Base-by-base conservation (phyloP, 108 stramenopile genomes). In the Nannochloropsis gaditana region DNA sequence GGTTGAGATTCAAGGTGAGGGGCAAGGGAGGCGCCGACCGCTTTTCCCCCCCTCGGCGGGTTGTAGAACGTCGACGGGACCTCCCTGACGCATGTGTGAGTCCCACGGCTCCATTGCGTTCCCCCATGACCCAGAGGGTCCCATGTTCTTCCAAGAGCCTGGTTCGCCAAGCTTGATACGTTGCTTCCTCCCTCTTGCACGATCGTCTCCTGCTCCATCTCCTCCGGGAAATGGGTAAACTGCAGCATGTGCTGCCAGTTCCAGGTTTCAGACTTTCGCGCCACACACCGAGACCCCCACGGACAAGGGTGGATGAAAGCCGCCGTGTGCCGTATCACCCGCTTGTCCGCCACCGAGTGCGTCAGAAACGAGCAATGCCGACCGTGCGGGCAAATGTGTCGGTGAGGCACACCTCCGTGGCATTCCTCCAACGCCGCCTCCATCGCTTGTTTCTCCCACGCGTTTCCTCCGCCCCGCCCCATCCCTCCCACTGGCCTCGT, bases 161-260 rank as follows among this genome's bases (percentile, higher is more conserved):
- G 31, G 31, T 31, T 31, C 31, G 31, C 31, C 31, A 31, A 31
- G 31, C 31, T 31, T 31, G 1, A 31, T 31, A 31, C 47, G 10
- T 50, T 15, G 47, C 47, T 1, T 50, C 1, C 47, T 50, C 47
- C 47, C 15, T 15, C 47, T 50, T 1, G 10, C 47, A 11, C 47
- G 10, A 10, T 15, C 47, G 47, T 50, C 1, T 10, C 47, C 47
- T 0, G 47, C 1, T 50, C 47, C 10, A 11, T 15, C 10, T 50
- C 47, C 47, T 50, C 47, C 47, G 47, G 11, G 1, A 50, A 50
- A 50, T 50, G 47, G 47, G 47, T 50, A 50, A 50, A 50, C 15
- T 50, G 47, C 47, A 50, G 15, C 47, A 50, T 50, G 47, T 50
- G 47, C 47, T 50, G 47, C 47, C 47, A 50, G 47, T 50, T 50